Conservation (phyloP, 208 protist genomes). For the Crithidia sp. region DNA sequence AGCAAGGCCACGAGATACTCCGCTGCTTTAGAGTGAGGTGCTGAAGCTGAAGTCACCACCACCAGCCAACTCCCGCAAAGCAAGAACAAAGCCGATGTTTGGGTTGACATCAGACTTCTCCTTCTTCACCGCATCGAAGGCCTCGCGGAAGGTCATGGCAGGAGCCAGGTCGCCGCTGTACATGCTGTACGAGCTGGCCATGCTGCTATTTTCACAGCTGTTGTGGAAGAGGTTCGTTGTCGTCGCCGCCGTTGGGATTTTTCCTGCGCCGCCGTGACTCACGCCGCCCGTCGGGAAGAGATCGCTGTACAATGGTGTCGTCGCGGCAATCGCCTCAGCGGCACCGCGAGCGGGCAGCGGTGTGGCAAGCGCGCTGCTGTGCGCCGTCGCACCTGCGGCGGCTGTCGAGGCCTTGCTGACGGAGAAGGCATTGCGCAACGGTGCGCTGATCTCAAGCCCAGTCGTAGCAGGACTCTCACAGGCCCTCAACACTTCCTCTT, state of each 20-base stretch:
- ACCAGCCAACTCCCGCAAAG: constrained; percentile 60
- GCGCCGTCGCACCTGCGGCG: neutral
- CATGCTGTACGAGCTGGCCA: constrained; percentile 19
- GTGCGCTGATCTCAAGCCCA: neutral
- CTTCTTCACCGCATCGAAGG: constrained; percentile 70
- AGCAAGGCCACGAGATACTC: too few relatives aligned
- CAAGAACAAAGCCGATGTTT: constrained; percentile 87
- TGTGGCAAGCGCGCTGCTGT: neutral
- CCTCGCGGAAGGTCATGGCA: constrained; percentile 65
- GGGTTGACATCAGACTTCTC: constrained; percentile 77
- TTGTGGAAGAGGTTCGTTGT: neutral
- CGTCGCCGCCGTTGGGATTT: neutral
- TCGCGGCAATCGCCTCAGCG: too few relatives aligned
- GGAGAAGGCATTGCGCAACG: constrained; percentile 6
- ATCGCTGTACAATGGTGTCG: neutral
- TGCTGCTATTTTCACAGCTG: constrained; percentile 18
- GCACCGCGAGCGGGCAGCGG: too few relatives aligned
- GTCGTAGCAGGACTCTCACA: neutral
- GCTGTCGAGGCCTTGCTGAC: constrained; percentile 3
- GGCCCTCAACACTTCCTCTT: neutral
- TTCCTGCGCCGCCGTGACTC: neutral
- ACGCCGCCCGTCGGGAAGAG: neutral
- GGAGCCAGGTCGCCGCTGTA: constrained; percentile 20
- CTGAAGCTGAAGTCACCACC: constrained; percentile 43
- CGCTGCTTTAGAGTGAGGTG: constrained; percentile 22